Conservation (phyloP, 2,329 filamentous ascomycete species). For the Hypoxylon sp. region DNA sequence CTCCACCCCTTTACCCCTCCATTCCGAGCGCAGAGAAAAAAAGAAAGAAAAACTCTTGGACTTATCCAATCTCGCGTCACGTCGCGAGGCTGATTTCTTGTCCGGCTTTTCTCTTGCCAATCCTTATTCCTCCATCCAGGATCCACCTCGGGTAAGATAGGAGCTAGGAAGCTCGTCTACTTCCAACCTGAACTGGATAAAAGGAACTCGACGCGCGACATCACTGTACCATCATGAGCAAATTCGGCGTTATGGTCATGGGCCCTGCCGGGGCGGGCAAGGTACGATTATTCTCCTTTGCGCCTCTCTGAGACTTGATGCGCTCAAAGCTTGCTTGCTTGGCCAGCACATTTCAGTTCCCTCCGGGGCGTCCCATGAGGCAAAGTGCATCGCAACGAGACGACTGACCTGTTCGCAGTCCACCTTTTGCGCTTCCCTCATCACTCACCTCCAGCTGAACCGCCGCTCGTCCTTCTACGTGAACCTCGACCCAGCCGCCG, state of each 20-base stretch:
- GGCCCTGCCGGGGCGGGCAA: slow-evolving; percentile 96
- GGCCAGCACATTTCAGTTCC: neutral
- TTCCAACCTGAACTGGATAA: neutral
- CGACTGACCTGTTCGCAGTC: slow-evolving; percentile 59
- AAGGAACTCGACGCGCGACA: neutral
- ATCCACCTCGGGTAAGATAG: neutral
- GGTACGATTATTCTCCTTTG: slow-evolving; percentile 52
- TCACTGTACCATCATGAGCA: slow-evolving; percentile 72
- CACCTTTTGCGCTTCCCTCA: slow-evolving; percentile 92
- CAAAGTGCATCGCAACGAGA: neutral
- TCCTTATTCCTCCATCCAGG: neutral
- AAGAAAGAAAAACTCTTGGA: slow-evolving; percentile 21
- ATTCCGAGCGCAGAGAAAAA: slow-evolving; percentile 1
- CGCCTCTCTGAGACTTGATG: neutral
- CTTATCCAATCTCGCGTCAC: slow-evolving; percentile 16
- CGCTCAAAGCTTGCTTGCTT: neutral
- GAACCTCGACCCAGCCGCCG: slow-evolving; percentile 96
- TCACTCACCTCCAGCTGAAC: slow-evolving; percentile 89
- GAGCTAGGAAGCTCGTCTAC: neutral
- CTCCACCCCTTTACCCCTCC: slow-evolving; percentile 26
- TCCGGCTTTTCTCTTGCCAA: slow-evolving; percentile 1
- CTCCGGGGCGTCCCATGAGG: neutral
- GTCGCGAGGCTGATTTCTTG: slow-evolving; percentile 27
- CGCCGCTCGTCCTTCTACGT: slow-evolving; percentile 96
- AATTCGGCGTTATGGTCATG: slow-evolving; percentile 95